Conservation (phyloP, 192 early-diverging fungal species). For the Backusella westeae region DNA sequence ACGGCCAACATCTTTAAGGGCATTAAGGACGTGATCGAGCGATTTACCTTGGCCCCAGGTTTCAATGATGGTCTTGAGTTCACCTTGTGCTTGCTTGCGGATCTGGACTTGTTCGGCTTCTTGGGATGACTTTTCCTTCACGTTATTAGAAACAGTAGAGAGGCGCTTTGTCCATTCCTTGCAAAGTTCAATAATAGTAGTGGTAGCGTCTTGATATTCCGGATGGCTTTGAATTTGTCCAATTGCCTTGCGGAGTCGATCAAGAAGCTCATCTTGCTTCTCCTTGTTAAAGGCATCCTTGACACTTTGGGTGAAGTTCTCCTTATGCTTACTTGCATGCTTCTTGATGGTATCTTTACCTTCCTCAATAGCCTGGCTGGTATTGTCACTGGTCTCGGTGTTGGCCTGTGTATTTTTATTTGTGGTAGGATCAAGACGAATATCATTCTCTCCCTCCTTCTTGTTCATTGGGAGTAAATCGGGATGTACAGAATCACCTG, state of each 20-base stretch:
- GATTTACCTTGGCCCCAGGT: conserved; percentile 41
- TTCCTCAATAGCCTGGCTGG: not conserved
- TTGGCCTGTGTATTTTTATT: not conserved
- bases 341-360: not conserved
- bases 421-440: not conserved
- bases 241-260: conserved; percentile 32
- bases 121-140: not conserved
- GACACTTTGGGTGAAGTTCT: conserved; percentile 23
- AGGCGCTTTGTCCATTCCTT: conserved; percentile 33
- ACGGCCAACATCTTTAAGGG: conserved; percentile 26
- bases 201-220: conserved; percentile 40
- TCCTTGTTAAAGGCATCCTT: conserved; percentile 30
- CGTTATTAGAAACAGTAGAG: not conserved
- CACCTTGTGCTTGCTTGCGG: conserved; percentile 28
- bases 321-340: conserved; percentile 6
- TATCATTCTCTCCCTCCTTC: not conserved
- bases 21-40: conserved; percentile 34
- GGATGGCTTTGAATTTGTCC: conserved; percentile 39
- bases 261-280: conserved; percentile 27
- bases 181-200: conserved; percentile 28
- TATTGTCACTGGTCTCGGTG: too few species aligned
- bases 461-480: not conserved
- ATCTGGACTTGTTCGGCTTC: not conserved
- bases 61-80: conserved; percentile 41
- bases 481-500: conserved; percentile 12